phyloP scores from a whole-genome alignment of 371 early-diverging fungal species.

The Mortierella sp. region DNA sequence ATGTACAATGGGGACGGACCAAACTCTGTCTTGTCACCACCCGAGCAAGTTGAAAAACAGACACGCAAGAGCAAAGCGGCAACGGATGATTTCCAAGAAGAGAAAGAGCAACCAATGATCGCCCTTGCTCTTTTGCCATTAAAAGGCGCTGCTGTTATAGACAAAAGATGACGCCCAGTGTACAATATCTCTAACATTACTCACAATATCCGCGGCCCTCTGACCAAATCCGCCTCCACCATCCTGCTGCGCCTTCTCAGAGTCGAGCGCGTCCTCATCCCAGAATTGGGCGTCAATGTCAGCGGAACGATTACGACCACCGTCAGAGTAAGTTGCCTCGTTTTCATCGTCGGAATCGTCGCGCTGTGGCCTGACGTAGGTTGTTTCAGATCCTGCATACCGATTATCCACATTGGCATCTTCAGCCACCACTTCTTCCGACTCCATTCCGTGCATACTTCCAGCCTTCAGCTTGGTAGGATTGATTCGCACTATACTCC shows the following conservation, averaged over 20 bases:
- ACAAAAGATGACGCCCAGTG: slow-evolving; percentile 51
- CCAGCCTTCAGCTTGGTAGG: slow-evolving; percentile 36
- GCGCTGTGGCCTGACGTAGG: slow-evolving; percentile 3
- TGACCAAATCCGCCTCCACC: slow-evolving; percentile 29
- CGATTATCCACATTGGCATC: slow-evolving; percentile 23
- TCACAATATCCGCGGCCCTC: slow-evolving; percentile 36
- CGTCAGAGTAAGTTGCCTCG: slow-evolving; percentile 14
- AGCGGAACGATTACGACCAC: slow-evolving; percentile 4
- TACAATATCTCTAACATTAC: slow-evolving; percentile 47
- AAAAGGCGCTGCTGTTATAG: slow-evolving; percentile 49
- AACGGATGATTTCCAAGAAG: not conserved
- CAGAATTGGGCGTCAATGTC: not conserved
- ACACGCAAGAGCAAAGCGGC: not conserved
- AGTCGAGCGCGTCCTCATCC: not conserved
- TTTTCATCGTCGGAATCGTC: slow-evolving; percentile 11
- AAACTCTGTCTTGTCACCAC: not conserved
- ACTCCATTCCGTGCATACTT: slow-evolving; percentile 17
- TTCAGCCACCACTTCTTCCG: slow-evolving; percentile 17
- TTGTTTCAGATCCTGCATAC: slow-evolving; percentile 18
- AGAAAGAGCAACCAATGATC: not conserved
- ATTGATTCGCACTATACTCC: slow-evolving; percentile 37
- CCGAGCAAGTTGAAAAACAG: not conserved
- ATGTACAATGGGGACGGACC: slow-evolving; percentile 5
- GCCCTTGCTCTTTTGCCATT: not conserved
- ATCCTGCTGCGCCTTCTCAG: slow-evolving; percentile 1